Conservation (phyloP, 495 filamentous ascomycete species). For the Penicillium chermesinum region DNA sequence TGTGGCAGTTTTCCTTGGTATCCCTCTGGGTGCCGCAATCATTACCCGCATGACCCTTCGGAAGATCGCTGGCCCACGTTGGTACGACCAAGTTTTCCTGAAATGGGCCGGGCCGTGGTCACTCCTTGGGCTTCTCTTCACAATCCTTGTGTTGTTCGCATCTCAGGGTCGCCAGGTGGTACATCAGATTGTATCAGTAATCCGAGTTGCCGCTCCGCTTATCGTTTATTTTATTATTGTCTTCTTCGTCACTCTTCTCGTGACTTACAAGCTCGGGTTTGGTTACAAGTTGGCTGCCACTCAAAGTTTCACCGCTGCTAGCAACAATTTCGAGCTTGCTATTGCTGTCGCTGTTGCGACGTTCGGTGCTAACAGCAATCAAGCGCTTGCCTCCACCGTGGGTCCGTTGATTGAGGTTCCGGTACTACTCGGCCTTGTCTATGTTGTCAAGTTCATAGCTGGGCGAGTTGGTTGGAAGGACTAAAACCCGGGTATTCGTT, state of each 20-base stretch:
- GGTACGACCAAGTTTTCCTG: constrained; percentile 69
- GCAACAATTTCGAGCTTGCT: constrained; percentile 92
- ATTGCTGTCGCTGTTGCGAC: constrained; percentile 88
- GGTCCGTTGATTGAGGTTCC: constrained; percentile 91
- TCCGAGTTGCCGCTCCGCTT: constrained; percentile 74
- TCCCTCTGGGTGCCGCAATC: constrained; percentile 75
- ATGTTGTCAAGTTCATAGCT: constrained; percentile 52
- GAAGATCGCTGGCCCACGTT: constrained; percentile 43
- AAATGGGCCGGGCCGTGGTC: constrained; percentile 66
- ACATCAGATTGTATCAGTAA: constrained; percentile 75
- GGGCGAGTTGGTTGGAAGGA: constrained; percentile 19
- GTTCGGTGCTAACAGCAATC: constrained; percentile 73
- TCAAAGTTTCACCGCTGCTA: constrained; percentile 90
- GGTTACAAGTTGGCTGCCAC: constrained; percentile 68
- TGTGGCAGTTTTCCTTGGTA: constrained; percentile 81
- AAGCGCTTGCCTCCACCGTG: constrained; percentile 85
- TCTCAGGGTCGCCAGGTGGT: constrained; percentile 75
- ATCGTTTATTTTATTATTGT: constrained; percentile 74
- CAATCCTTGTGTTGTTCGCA: constrained; percentile 80
- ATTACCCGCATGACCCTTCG: constrained; percentile 65
- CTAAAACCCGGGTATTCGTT: neutral
- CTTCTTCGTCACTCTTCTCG: constrained; percentile 62
- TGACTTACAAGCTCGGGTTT: constrained; percentile 58
- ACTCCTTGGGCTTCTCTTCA: constrained; percentile 78
- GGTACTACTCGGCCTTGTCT: constrained; percentile 75